phyloP scores from a whole-genome alignment of 371 early-diverging fungal species.

The Apophysomyces ossiformis region DNA sequence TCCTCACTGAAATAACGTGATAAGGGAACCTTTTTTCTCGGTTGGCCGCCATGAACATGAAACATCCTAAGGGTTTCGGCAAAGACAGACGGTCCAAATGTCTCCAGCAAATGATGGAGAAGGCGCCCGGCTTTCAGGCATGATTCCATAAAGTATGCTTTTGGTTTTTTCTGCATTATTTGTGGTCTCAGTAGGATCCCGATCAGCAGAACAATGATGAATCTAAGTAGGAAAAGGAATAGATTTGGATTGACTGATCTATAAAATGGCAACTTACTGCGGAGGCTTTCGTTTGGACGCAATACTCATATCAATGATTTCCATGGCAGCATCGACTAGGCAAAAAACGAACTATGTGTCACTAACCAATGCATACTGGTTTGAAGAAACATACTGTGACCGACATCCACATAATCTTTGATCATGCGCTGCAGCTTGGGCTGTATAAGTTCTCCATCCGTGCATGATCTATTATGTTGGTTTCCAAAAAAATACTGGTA shows the following conservation, averaged over 20 bases:
- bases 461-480: background rate
- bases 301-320: slow-evolving; percentile 15
- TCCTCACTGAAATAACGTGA: slow-evolving; percentile 8
- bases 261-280: slow-evolving; percentile 14
- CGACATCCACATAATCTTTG: slow-evolving; percentile 17
- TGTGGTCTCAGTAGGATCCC: slow-evolving; percentile 18
- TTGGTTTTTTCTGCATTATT: background rate
- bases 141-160: background rate
- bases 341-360: too few relatives aligned
- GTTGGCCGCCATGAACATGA: slow-evolving; percentile 10
- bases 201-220: slow-evolving; percentile 13
- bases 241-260: background rate
- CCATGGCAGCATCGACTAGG: slow-evolving; percentile 26
- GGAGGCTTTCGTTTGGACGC: slow-evolving; percentile 19
- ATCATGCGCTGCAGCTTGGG: slow-evolving; percentile 21
- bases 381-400: slow-evolving; percentile 14
- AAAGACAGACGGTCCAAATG: slow-evolving; percentile 18
- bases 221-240: background rate
- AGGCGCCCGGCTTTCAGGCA: slow-evolving; percentile 18
- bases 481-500: slow-evolving; percentile 25
- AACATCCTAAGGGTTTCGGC: slow-evolving; percentile 13
- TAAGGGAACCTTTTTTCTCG: background rate
- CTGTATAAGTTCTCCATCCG: slow-evolving; percentile 5
- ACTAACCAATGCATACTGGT: too few relatives aligned
- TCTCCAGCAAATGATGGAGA: slow-evolving; percentile 19